phyloP scores from a whole-genome alignment of 176 grass and related monocot genomes.

The Pontederia crassipes region DNA sequence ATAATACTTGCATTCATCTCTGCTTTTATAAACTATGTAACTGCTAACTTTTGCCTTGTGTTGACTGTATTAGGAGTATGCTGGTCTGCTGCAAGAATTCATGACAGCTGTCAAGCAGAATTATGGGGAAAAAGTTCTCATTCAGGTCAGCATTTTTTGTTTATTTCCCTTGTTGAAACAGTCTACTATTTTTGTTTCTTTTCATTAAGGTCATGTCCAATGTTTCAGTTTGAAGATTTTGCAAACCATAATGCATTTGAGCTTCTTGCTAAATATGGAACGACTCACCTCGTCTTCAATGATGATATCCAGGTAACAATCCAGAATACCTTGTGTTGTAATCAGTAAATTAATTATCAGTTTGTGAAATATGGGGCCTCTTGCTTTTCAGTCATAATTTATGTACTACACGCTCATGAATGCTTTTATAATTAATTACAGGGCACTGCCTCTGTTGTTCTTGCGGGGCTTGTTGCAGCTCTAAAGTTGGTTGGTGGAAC shows the following conservation, averaged over 20 bases:
- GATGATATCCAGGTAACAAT: slow-evolving; percentile 84
- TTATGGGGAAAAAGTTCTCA: slow-evolving; percentile 83
- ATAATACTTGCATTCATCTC: slow-evolving; percentile 1
- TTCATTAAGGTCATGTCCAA: slow-evolving; percentile 9
- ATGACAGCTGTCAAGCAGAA: slow-evolving; percentile 89
- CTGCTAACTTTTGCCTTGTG: slow-evolving; percentile 10
- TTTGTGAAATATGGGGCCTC: no score
- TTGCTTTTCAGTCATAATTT: neutral
- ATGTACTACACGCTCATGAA: neutral
- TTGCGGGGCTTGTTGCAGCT: slow-evolving; percentile 78
- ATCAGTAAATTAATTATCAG: no score
- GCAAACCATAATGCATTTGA: slow-evolving; percentile 96
- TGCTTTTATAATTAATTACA: slow-evolving; percentile 22
- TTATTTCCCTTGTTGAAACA: slow-evolving; percentile 2
- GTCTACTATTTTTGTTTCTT: neutral
- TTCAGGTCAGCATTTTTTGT: slow-evolving; percentile 44
- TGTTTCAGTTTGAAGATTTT: slow-evolving; percentile 86
- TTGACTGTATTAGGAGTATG: slow-evolving; percentile 49
- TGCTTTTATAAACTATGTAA: neutral
- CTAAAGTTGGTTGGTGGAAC: slow-evolving; percentile 63
- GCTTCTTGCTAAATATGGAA: slow-evolving; percentile 77
- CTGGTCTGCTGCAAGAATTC: slow-evolving; percentile 77
- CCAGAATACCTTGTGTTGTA: no score
- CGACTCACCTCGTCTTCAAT: slow-evolving; percentile 89
- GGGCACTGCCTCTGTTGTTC: slow-evolving; percentile 88